Evolutionary conservation across 1,284 basidiomycete species (phyloP), one percentile per base, ranked within the genome.

Genomic region (Termitomyces sp.): DNA sequence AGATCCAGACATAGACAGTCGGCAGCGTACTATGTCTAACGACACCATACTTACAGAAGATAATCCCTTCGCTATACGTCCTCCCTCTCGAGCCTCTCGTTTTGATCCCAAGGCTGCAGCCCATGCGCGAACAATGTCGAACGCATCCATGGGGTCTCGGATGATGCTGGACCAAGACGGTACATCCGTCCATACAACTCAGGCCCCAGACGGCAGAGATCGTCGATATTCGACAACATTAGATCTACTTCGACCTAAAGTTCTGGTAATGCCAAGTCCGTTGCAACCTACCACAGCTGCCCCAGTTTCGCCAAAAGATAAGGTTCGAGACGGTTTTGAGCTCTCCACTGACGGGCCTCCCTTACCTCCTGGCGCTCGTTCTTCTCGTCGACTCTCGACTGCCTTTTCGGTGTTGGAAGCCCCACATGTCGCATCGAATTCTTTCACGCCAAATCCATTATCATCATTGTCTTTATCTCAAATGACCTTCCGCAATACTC

Each of bases 221-320:
- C 77, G 79, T 38, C 80, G 75, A 24, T 83, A 83, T 61, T 88
- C 88, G 6, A 85, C 84, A n/a, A 78, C 84, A 13, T 60, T 86
- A 53, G 89, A 91, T 21, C 71, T 91, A 46, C 75, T 91, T 65
- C 77, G 88, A 28, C 88, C 88, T 1, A 92, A 91, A 66, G 76
- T 92, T 24, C 81, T 91, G 43, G 83, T 91, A 53, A 91, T 91
- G 88, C 88, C 88, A 11, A 90, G 87, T 60, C 88, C 89, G 3
- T 69, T 91, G 47, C 89, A 91, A 64, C 70, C 73, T 40, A 64
- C 70, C n/a, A 57, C 69, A n/a, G 43, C 68, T 43, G 57, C 66
- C 33, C 58, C 68, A 49, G 58, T 68, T 6, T 63, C 67, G 2
- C 60, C 71, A 7, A 61, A 63, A 16, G 62, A 64, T 5, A 68